Base-by-base conservation (phyloP, 2,329 filamentous ascomycete species). In the Fusarium nanum region DNA sequence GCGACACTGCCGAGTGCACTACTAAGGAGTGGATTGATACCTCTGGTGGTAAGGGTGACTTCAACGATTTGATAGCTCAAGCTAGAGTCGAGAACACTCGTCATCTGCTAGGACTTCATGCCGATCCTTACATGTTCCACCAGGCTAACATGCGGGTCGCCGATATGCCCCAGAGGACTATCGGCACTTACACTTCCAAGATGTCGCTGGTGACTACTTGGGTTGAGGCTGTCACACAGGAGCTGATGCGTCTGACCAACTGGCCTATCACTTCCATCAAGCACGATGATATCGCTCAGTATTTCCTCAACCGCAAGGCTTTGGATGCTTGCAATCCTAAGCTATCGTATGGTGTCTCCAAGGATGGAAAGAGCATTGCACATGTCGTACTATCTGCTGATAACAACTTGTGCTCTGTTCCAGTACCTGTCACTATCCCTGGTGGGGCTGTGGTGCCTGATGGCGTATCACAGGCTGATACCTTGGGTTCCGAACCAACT, bases 51-150 rank as follows among this genome's bases (percentile, higher is more conserved):
- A 40, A 40, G 5, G 67, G 67, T 16, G 49, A 56, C 18, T 70
- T 65, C 32, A 56, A 13, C n/a, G 53, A 54, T 23, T 58, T 70
- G 4, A 18, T 70, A 3, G 28, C 52, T 13, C 54, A 62, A 32
- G 64, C 68, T 14, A 69, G 56, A 37, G 22, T 46, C 10, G 60
- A 60, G 7, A 70, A 67, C 50, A 45, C 56, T 7, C 68, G 68
- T 41, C 58, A 69, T 40, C 27, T 70, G 5, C 46, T 70, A 3
- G 32, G n/a, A 1, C 65, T 69, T 8, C 47, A 63, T 42, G 56
- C 65, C 12, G 68, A 70, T 27, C 61, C 61, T n/a, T 70, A 69
- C 62, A 70, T 70, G 68, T 70, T 70, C 52, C 68, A 70, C 28
- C 68, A 70, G 56, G 68, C 68, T 45, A 70, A 70, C 48, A 70